Evolutionary conservation across 495 filamentous ascomycete species (phyloP).

Genomic region (Recurvomyces mirabilis): DNA sequence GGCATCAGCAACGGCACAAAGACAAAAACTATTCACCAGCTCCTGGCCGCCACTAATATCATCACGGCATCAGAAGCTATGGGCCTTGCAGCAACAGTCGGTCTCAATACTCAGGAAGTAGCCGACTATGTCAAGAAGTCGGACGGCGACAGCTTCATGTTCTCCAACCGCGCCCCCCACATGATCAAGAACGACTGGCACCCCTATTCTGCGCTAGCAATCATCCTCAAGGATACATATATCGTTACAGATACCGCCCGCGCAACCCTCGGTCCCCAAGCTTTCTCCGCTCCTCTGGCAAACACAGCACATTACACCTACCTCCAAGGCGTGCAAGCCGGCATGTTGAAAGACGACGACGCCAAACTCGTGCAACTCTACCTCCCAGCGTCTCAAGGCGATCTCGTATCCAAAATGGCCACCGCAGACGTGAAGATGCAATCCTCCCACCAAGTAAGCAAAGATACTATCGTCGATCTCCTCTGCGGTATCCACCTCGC

Average conservation of each 20-base stretch:
- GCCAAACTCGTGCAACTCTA: conserved; percentile 21
- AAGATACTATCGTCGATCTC: conserved; percentile 19
- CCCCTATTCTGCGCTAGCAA: conserved; percentile 54
- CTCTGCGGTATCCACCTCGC: conserved; percentile 22
- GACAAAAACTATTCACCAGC: conserved; percentile 81
- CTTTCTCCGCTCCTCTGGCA: conserved; percentile 59
- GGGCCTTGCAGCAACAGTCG: conserved; percentile 58
- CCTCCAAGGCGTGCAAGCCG: conserved; percentile 21
- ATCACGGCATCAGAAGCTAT: conserved; percentile 59
- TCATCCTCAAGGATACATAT: conserved; percentile 70
- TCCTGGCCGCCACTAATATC: conserved; percentile 68
- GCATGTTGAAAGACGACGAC: conserved; percentile 19
- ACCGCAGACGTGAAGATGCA: conserved; percentile 13
- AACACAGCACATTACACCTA: conserved; percentile 64
- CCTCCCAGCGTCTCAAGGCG: conserved; percentile 14
- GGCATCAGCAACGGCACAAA: conserved; percentile 71
- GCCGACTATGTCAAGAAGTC: conserved; percentile 46
- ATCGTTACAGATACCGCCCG: conserved; percentile 66
- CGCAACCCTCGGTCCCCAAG: conserved; percentile 26
- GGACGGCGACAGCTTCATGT: conserved; percentile 70
- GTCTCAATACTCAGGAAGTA: conserved; percentile 48
- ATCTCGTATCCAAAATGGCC: conserved; percentile 11
- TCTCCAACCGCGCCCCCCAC: conserved; percentile 59
- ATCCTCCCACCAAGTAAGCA: conserved; percentile 10
- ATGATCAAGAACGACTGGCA: conserved; percentile 59